Percentiles rank a stretch among this genome's conserved stretches.
phyloP scores from a whole-genome alignment of 345 rosid species.

The Erodium maritimum region DNA sequence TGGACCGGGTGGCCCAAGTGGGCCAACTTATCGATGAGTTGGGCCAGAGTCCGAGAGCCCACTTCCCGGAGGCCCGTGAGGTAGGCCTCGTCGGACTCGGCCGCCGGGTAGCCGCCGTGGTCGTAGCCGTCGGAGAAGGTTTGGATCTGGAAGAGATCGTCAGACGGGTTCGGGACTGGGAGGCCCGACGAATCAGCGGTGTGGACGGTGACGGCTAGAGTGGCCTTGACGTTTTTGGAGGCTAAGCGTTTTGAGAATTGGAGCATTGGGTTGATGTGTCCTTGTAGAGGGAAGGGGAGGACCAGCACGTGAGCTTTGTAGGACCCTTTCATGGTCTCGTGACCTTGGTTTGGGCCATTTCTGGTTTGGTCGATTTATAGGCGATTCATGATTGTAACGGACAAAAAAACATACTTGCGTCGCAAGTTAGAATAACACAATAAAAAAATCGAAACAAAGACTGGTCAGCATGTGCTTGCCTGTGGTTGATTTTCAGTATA shows the following conservation, averaged over 20 bases:
- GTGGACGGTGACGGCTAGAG: conserved; percentile 4
- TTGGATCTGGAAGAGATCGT: conserved; percentile 7
- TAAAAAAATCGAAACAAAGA: too few species aligned
- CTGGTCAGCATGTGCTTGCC: too few species aligned
- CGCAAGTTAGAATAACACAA: too few species aligned
- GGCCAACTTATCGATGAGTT: conserved; percentile 13
- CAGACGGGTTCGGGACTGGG: background rate
- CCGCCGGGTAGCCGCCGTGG: conserved; percentile 10
- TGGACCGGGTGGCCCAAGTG: conserved; percentile 3
- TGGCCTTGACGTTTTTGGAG: conserved; percentile 6
- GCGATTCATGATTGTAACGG: too few species aligned
- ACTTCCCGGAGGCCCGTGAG: conserved; percentile 5
- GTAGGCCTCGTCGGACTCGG: conserved; percentile 12
- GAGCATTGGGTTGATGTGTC: conserved; percentile 14
- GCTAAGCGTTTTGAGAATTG: conserved; percentile 10
- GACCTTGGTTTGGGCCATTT: background rate
- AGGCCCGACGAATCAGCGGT: conserved; percentile 3
- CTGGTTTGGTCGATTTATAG: too few species aligned
- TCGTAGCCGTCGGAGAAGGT: conserved; percentile 34
- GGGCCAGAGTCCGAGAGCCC: conserved; percentile 13
- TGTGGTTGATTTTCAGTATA: too few species aligned
- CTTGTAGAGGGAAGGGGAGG: conserved; percentile 10
- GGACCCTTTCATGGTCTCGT: background rate
- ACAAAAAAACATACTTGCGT: too few species aligned
- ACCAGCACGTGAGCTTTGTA: conserved; percentile 4